Conservation (phyloP, 495 filamentous ascomycete species). For the Penicillium salamii region DNA sequence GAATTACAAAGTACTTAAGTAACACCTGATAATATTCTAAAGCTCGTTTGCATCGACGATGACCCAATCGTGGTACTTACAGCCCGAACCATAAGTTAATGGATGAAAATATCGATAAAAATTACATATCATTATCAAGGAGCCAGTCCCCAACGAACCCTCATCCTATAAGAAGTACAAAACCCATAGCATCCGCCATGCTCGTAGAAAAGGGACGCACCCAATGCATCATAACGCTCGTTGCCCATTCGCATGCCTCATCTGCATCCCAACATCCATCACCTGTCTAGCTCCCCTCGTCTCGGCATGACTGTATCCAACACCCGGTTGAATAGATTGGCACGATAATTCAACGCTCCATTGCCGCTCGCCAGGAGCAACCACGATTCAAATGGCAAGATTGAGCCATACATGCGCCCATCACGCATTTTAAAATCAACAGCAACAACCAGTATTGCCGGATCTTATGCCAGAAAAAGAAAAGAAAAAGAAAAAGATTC, state of each 20-base stretch:
- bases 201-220: constrained; percentile 1
- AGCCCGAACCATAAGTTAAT: neutral
- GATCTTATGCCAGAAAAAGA: neutral
- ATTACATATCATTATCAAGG: neutral
- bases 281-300: no score
- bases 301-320: neutral
- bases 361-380: neutral
- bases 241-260: neutral
- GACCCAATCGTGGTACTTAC: no score
- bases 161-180: neutral
- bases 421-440: neutral
- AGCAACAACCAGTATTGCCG: neutral
- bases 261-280: no score
- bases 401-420: neutral
- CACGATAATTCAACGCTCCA: neutral
- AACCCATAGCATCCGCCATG: neutral
- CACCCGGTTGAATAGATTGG: neutral
- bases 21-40: no score
- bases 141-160: neutral
- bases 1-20: no score
- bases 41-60: no score
- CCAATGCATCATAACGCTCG: constrained; percentile 2
- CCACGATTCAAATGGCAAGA: neutral
- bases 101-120: neutral
- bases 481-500: neutral